Conservation (phyloP, 2,329 filamentous ascomycete genomes). For the Lecanoromycetidae sp. region DNA sequence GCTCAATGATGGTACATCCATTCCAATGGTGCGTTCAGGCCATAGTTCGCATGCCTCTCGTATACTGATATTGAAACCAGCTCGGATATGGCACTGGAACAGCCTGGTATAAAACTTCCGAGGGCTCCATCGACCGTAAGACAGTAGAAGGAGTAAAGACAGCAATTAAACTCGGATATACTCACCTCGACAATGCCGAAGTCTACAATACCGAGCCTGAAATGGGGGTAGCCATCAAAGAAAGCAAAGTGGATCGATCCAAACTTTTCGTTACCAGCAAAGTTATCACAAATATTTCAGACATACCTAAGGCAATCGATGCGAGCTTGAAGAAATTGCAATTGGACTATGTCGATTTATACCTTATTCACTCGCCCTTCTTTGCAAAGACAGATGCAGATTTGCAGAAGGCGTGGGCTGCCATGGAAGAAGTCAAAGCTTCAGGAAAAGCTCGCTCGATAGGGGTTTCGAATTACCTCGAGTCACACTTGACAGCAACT, state of each 20-base stretch:
- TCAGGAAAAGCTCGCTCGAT: conserved; percentile 48
- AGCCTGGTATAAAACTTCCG: conserved; percentile 48
- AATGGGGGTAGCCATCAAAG: conserved; percentile 37
- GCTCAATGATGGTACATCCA: conserved; percentile 44
- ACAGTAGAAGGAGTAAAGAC: conserved; percentile 44
- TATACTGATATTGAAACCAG: background rate
- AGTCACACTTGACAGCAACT: conserved; percentile 42
- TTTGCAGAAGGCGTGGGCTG: conserved; percentile 46
- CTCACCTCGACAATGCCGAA: conserved; percentile 53
- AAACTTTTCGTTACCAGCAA: conserved; percentile 46
- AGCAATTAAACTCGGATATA: conserved; percentile 47
- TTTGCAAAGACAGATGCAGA: conserved; percentile 42
- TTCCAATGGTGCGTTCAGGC: conserved; percentile 35
- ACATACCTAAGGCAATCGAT: conserved; percentile 45
- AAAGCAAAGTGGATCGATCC: conserved; percentile 34
- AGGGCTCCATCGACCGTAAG: conserved; percentile 39
- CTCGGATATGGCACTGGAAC: conserved; percentile 35
- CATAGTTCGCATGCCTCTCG: conserved; percentile 25
- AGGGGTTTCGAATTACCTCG: conserved; percentile 50
- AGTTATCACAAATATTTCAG: conserved; percentile 38
- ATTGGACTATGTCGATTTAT: conserved; percentile 52
- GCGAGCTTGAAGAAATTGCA: conserved; percentile 47
- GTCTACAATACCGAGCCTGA: conserved; percentile 40
- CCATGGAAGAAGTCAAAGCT: conserved; percentile 47
- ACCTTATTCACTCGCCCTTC: conserved; percentile 51